Evolutionary conservation across 192 early-diverging fungal genomes (phyloP).

Genomic region (Dimargaris xerosporica): DNA sequence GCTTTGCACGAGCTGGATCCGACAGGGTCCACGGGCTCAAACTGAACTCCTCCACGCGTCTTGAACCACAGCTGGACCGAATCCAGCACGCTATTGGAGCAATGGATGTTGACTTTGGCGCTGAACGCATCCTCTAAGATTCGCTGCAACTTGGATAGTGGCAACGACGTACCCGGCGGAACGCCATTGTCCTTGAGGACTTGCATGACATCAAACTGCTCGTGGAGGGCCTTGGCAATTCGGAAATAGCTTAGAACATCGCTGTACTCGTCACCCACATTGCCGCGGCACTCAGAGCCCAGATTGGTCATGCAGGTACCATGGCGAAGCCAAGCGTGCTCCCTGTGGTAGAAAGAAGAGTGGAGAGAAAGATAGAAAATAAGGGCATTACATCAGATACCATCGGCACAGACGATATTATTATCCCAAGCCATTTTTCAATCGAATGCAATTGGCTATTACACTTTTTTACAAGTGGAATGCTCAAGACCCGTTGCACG

Average conservation of each 20-base stretch:
- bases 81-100: neutral
- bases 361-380: too few relatives aligned
- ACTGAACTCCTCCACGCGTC: neutral
- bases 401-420: too few relatives aligned
- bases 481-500: too few relatives aligned
- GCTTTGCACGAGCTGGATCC: neutral
- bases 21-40: neutral
- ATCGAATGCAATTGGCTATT: too few relatives aligned
- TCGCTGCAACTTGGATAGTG: neutral
- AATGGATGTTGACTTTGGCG: neutral
- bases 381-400: too few relatives aligned
- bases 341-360: too few relatives aligned
- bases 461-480: too few relatives aligned
- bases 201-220: neutral
- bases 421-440: too few relatives aligned
- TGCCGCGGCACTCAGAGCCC: neutral
- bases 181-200: neutral
- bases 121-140: neutral
- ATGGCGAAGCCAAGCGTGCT: neutral
- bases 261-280: neutral
- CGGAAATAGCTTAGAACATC: neutral
- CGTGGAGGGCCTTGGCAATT: neutral
- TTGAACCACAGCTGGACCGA: neutral
- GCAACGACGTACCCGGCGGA: neutral
- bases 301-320: constrained; percentile 7